Percentiles rank a stretch among this genome's conserved stretches.
Conservation (phyloP, 2,329 filamentous ascomycete genomes). For the Iodosphaeria phyllophila region DNA sequence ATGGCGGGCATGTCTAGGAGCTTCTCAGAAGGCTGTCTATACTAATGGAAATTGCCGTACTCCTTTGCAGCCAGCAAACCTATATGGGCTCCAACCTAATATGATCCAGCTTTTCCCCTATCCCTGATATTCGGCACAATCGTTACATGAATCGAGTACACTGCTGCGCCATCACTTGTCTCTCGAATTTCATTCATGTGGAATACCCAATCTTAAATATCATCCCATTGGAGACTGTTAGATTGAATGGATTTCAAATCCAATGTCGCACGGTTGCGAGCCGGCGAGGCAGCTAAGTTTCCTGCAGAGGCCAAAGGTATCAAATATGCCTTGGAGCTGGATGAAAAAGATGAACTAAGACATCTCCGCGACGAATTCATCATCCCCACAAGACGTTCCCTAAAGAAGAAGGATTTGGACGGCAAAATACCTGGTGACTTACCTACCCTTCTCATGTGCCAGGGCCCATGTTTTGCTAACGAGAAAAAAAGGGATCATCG, state of each 20-base stretch:
- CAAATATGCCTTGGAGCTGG: slow-evolving; percentile 32
- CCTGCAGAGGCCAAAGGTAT: slow-evolving; percentile 25
- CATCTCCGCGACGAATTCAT: slow-evolving; percentile 53
- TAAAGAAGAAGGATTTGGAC: slow-evolving; percentile 42
- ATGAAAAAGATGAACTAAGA: slow-evolving; percentile 39
- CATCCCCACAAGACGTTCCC: slow-evolving; percentile 54
- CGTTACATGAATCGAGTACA: no score
- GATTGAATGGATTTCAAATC: slow-evolving; percentile 44
- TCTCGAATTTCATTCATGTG: background rate
- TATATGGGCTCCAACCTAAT: no score
- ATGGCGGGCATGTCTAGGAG: no score
- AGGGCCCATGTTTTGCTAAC: no score
- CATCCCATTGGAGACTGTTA: no score
- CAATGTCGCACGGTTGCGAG: slow-evolving; percentile 20
- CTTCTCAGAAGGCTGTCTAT: no score
- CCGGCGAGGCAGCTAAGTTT: slow-evolving; percentile 23
- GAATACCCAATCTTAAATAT: background rate
- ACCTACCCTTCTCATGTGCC: background rate
- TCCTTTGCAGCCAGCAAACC: no score
- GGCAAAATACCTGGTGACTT: slow-evolving; percentile 21
- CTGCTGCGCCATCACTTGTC: no score
- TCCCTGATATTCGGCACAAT: no score
- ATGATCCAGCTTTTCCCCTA: no score
- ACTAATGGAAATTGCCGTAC: no score
- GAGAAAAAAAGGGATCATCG: no score